phyloP scores from a whole-genome alignment of 202 grass and related monocot species.

The Brachypodium distachyon region DNA sequence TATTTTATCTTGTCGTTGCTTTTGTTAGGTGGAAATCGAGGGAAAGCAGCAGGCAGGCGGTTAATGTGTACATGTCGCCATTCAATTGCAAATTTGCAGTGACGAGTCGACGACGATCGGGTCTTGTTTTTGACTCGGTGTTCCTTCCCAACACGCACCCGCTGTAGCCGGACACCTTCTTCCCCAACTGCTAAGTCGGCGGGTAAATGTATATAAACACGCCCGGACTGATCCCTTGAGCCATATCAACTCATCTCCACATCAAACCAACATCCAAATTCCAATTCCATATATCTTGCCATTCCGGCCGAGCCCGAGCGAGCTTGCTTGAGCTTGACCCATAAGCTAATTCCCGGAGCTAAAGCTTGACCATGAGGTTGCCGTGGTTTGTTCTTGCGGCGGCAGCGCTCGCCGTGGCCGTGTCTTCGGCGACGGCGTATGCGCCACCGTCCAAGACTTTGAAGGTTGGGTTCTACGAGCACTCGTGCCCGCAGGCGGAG shows the following conservation, averaged over 20 bases:
- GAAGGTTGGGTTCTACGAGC: slow-evolving; percentile 43
- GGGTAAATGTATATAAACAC: too few species aligned
- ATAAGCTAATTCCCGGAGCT: too few species aligned
- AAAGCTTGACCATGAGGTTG: neutral
- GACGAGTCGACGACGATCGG: neutral
- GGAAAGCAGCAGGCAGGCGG: too few species aligned
- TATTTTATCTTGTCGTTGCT: too few species aligned
- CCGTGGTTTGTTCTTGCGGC: neutral
- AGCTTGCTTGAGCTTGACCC: neutral
- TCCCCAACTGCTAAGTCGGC: too few species aligned
- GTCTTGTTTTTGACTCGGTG: neutral
- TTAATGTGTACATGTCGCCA: too few species aligned
- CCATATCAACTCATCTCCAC: neutral
- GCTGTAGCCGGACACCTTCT: neutral
- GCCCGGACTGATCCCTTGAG: neutral
- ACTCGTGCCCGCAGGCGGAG: slow-evolving; percentile 35
- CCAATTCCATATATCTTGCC: neutral
- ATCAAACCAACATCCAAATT: too few species aligned
- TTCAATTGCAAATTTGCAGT: too few species aligned
- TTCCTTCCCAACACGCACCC: neutral
- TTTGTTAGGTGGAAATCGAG: too few species aligned
- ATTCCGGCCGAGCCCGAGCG: neutral
- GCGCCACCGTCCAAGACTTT: neutral
- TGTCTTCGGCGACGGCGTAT: neutral
- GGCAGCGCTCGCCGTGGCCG: neutral